Evolutionary conservation across 2,329 filamentous ascomycete genomes (phyloP).

Genomic region (Teratosphaeria pseudoeucalypti): DNA sequence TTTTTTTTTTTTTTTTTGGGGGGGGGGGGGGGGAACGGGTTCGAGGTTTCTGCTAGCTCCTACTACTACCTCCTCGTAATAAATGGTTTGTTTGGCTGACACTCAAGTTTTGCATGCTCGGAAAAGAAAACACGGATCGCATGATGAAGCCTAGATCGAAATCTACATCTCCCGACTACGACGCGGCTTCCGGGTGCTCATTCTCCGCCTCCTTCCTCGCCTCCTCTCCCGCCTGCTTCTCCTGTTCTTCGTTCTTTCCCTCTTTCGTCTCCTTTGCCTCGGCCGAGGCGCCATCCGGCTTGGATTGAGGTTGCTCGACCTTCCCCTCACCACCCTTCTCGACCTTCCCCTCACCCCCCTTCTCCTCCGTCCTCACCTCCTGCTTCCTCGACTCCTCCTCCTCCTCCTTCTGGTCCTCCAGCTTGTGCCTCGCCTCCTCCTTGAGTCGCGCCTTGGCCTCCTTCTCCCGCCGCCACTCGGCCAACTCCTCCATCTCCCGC

Average conservation of each 20-base stretch:
- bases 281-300: background rate
- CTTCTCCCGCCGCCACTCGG: conserved; percentile 9
- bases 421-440: background rate
- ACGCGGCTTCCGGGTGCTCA: background rate
- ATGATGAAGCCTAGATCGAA: background rate
- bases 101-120: too few species aligned
- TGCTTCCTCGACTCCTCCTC: background rate
- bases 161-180: background rate
- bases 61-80: too few species aligned
- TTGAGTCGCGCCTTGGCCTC: background rate
- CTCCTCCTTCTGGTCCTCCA: background rate
- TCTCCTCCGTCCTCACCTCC: background rate
- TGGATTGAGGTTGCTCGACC: background rate
- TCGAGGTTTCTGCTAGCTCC: too few species aligned
- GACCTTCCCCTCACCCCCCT: background rate
- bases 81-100: too few species aligned
- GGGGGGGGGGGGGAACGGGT: too few species aligned
- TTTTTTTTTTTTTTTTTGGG: too few species aligned
- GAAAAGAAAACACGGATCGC: background rate
- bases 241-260: background rate
- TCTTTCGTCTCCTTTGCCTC: background rate
- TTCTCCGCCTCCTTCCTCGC: background rate
- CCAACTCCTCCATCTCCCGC: background rate
- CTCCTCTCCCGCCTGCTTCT: background rate
- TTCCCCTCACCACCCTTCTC: background rate